phyloP scores from a whole-genome alignment of 176 grass and related monocot species.

The Oryza brachyantha region DNA sequence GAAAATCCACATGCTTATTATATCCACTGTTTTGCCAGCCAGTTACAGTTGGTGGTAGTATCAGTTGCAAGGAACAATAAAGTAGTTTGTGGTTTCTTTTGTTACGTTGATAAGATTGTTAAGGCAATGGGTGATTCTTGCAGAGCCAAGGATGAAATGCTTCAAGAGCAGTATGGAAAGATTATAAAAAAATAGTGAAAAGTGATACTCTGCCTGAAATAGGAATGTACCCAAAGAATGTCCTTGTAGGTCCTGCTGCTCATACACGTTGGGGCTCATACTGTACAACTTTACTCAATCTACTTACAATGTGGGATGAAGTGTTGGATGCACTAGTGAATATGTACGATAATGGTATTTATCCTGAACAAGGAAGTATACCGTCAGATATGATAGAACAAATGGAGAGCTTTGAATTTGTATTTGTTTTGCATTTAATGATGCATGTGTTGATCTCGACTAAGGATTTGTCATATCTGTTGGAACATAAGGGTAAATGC shows the following conservation, averaged over 20 bases:
- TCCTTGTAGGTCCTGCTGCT: background rate
- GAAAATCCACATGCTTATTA: conserved; percentile 3
- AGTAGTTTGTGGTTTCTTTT: background rate
- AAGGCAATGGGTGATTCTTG: background rate
- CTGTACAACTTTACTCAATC: background rate
- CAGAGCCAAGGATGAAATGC: background rate
- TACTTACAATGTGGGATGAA: conserved; percentile 3
- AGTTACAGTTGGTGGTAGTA: background rate
- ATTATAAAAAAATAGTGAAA: background rate
- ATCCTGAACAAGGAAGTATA: too few species aligned
- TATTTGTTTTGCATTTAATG: too few species aligned
- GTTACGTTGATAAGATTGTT: background rate
- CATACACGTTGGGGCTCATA: background rate
- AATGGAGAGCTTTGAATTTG: too few species aligned
- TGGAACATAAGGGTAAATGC: too few species aligned
- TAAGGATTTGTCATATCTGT: too few species aligned
- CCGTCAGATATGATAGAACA: too few species aligned
- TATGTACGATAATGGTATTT: too few species aligned
- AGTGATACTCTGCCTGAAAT: background rate
- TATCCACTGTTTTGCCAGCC: background rate
- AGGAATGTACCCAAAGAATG: background rate
- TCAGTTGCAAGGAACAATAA: background rate
- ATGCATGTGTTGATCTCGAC: too few species aligned
- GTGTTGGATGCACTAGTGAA: too few species aligned
- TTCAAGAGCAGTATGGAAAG: background rate